phyloP scores from a whole-genome alignment of 495 filamentous ascomycete species.

The Trichocladium antarcticum region DNA sequence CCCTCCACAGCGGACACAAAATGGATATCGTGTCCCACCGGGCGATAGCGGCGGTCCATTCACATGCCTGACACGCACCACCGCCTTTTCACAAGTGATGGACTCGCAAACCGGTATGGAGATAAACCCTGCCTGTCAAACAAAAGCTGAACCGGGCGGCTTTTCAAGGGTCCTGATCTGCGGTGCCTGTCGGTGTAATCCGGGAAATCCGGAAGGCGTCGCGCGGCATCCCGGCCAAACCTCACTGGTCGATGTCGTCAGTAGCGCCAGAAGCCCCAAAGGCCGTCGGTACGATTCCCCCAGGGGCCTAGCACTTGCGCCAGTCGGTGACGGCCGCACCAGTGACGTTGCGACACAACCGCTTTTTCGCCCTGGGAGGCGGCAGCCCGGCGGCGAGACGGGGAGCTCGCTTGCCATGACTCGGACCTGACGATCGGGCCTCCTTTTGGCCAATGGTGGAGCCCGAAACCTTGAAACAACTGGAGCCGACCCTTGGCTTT shows the following conservation, averaged over 20 bases:
- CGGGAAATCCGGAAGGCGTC: not conserved
- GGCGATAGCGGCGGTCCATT: not conserved
- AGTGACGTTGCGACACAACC: not conserved
- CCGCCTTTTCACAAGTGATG: not conserved
- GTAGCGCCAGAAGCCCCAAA: not conserved
- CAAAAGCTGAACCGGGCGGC: not conserved
- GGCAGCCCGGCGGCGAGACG: not conserved
- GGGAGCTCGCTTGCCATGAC: constrained; percentile 6
- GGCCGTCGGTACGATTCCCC: not conserved
- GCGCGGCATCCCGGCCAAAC: too few relatives aligned
- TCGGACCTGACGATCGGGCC: constrained; percentile 10
- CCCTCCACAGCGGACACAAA: not conserved
- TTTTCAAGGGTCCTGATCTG: not conserved
- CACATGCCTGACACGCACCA: not conserved
- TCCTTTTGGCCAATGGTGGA: not conserved
- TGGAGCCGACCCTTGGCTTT: too few relatives aligned
- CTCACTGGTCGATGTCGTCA: constrained; percentile 17
- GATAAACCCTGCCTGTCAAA: not conserved
- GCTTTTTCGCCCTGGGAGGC: not conserved
- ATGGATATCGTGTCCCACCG: not conserved
- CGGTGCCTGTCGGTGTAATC: not conserved
- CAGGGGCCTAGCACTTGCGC: not conserved
- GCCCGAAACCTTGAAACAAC: too few relatives aligned
- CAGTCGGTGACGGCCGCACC: too few relatives aligned
- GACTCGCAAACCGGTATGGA: not conserved